Evolutionary conservation across 140 eudicot species (phyloP).

Genomic region (Erigeron philadelphicus): DNA sequence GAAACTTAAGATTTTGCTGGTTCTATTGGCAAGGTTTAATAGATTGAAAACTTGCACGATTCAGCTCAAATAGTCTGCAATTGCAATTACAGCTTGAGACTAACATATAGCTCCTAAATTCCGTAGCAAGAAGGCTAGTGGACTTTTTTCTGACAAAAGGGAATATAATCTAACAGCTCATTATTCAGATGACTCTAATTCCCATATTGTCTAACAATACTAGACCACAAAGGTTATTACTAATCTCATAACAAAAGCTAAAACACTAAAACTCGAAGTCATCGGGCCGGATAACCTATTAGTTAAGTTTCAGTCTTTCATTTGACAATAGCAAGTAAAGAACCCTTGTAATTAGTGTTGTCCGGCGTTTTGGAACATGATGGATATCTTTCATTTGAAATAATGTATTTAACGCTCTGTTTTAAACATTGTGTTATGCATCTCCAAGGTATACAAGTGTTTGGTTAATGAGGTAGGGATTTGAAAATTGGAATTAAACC

Average conservation of each 20-base stretch:
- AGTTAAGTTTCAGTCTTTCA: neutral
- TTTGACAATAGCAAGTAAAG: neutral
- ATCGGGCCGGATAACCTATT: neutral
- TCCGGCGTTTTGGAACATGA: neutral
- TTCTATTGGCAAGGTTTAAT: constrained; percentile 18
- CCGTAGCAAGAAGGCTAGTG: constrained; percentile 15
- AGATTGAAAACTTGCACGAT: constrained; percentile 6
- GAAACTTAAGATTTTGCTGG: constrained; percentile 5
- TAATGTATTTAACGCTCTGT: neutral
- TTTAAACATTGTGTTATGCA: too few relatives aligned
- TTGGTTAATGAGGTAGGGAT: too few relatives aligned
- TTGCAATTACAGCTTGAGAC: constrained; percentile 16
- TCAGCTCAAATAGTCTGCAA: constrained; percentile 15
- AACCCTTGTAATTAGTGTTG: neutral
- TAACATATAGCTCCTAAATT: constrained; percentile 13
- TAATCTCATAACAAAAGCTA: neutral
- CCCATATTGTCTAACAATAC: neutral
- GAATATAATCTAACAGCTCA: neutral
- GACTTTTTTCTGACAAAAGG: neutral
- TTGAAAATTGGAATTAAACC: too few relatives aligned
- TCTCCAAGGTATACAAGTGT: too few relatives aligned
- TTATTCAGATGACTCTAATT: neutral
- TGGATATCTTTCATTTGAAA: neutral
- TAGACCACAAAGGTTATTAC: neutral
- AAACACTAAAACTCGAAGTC: neutral